These are phyloP conservation scores for Termitomyces sp. DNA, from an alignment of 768 basidiomycete genomes.

Conservation along the genomic window DNA sequence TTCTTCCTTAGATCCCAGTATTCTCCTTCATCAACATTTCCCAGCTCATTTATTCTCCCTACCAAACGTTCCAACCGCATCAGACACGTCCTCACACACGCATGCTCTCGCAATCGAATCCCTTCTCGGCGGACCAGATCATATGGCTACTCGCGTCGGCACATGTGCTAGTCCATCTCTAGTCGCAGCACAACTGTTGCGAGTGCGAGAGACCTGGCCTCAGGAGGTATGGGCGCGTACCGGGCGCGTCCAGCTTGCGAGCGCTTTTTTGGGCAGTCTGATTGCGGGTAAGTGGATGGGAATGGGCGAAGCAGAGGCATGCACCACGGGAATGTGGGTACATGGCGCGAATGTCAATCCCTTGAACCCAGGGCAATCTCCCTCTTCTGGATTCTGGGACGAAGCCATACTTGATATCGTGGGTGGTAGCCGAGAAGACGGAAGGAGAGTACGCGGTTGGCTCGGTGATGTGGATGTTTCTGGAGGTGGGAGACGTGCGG, in stretches of 20 bases:
- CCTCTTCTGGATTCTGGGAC: constrained; percentile 65
- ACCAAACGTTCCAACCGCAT: constrained; percentile 69
- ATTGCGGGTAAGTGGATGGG: constrained; percentile 67
- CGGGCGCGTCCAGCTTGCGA: constrained; percentile 74
- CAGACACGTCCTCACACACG: constrained; percentile 78
- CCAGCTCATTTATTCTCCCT: constrained; percentile 64
- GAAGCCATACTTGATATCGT: constrained; percentile 75
- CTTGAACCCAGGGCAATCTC: constrained; percentile 8
- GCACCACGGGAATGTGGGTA: constrained; percentile 76
- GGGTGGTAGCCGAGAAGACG: constrained; percentile 73
- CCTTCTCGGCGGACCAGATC: constrained; percentile 73
- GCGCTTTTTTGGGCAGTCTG: constrained; percentile 68
- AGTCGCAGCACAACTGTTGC: constrained; percentile 70
- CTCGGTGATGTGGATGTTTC: constrained; percentile 77
- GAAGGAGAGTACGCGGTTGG: constrained; percentile 68
- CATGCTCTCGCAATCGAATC: constrained; percentile 75
- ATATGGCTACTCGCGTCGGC: constrained; percentile 74
- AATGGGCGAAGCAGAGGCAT: constrained; percentile 75
- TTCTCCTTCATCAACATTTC: constrained; percentile 69
- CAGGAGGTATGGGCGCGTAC: constrained; percentile 77
- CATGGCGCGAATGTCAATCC: constrained; percentile 41
- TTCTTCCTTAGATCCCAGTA: constrained; percentile 66
- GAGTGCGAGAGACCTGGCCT: constrained; percentile 75
- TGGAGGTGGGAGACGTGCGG: constrained; percentile 59
- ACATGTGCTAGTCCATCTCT: constrained; percentile 68